A percentile compares a stretch with the other conserved stretches of the same genome.
Evolutionary conservation across 805 yeast species (phyloP).

Genomic region (Ogataea thermomethanolica): DNA sequence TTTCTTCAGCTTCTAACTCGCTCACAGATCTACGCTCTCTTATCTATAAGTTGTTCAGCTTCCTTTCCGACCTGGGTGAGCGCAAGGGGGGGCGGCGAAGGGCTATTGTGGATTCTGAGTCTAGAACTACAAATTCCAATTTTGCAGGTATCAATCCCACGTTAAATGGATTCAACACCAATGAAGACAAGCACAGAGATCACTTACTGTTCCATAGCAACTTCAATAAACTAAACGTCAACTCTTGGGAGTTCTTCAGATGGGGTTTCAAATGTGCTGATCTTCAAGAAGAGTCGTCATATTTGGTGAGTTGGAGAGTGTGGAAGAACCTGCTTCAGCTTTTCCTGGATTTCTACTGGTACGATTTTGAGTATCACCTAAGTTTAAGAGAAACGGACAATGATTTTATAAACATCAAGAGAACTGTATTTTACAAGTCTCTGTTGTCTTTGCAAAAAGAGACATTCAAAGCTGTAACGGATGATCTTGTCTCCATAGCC

Average conservation of each 20-base stretch:
- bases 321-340: constrained; percentile 18
- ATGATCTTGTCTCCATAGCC: constrained; percentile 13
- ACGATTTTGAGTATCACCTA: constrained; percentile 7
- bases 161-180: constrained; percentile 10
- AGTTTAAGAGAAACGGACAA: not conserved
- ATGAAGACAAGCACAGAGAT: constrained; percentile 12
- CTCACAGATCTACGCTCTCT: constrained; percentile 16
- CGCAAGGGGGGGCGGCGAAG: too few species aligned
- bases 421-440: constrained; percentile 7
- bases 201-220: constrained; percentile 25
- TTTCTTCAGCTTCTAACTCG: constrained; percentile 14
- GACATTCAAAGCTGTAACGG: constrained; percentile 11
- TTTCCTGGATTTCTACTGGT: constrained; percentile 6
- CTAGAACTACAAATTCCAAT: too few species aligned
- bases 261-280: constrained; percentile 32
- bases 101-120: too few species aligned
- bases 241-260: constrained; percentile 27
- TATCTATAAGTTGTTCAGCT: constrained; percentile 11
- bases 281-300: constrained; percentile 9
- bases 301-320: constrained; percentile 16
- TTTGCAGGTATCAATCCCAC: not conserved
- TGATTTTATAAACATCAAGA: not conserved
- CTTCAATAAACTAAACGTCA: constrained; percentile 23
- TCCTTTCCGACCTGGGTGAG: constrained; percentile 3
- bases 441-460: constrained; percentile 6